Conservation (phyloP, 768 basidiomycete genomes). For the Asterophora lycoperdoides region DNA sequence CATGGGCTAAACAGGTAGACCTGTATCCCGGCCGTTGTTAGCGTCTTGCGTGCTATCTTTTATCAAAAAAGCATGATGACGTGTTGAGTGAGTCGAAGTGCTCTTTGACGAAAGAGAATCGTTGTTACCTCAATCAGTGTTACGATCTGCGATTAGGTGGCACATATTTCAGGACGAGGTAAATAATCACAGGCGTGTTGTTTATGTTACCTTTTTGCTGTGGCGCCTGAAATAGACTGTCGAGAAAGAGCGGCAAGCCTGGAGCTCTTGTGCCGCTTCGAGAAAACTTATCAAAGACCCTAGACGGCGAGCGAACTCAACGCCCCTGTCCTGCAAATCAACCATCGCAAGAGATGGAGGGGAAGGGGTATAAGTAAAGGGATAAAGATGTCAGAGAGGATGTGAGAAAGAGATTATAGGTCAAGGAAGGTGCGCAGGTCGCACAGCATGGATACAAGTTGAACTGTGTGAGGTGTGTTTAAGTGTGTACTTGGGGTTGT, state of each 20-base stretch:
- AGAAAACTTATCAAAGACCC: slow-evolving; percentile 28
- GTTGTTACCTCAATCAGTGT: slow-evolving; percentile 46
- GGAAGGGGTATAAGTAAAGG: slow-evolving; percentile 10
- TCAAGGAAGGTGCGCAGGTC: slow-evolving; percentile 9
- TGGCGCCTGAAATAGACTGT: slow-evolving; percentile 24
- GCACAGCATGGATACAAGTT: slow-evolving; percentile 16
- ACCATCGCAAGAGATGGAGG: slow-evolving; percentile 6
- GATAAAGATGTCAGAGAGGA: background rate
- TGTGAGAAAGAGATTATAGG: slow-evolving; percentile 13
- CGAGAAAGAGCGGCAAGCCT: slow-evolving; percentile 19
- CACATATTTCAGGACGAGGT: slow-evolving; percentile 5
- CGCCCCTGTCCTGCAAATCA: slow-evolving; percentile 24
- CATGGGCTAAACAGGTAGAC: slow-evolving; percentile 46
- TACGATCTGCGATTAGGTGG: slow-evolving; percentile 36
- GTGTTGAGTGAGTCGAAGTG: slow-evolving; percentile 10
- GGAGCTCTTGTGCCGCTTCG: slow-evolving; percentile 26
- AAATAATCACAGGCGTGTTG: slow-evolving; percentile 2
- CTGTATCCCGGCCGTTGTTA: slow-evolving; percentile 37
- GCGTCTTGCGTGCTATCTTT: slow-evolving; percentile 46
- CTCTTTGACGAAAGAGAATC: slow-evolving; percentile 1
- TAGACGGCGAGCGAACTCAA: slow-evolving; percentile 25
- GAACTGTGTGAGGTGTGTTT: slow-evolving; percentile 11
- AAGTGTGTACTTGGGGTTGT: no score
- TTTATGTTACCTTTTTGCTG: slow-evolving; percentile 29
- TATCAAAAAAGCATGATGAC: slow-evolving; percentile 2